These are phyloP conservation scores for Acer negundo DNA, from an alignment of 345 rosid species.

Conservation along the genomic window DNA sequence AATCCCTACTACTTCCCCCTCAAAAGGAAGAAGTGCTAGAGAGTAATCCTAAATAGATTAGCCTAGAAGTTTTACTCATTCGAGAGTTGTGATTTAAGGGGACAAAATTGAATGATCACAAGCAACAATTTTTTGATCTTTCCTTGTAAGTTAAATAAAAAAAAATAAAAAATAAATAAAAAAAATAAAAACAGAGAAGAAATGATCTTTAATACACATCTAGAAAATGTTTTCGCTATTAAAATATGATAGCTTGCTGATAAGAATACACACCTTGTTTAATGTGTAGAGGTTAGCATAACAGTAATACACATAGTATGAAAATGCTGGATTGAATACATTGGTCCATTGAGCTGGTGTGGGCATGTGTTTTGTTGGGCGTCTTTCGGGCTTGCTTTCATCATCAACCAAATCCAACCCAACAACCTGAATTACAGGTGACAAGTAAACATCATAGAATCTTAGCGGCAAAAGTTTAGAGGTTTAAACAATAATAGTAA, in stretches of 20 bases:
- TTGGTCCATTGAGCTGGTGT: constrained; percentile 99
- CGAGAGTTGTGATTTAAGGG: not conserved
- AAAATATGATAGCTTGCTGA: not conserved
- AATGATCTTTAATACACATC: constrained; percentile 3
- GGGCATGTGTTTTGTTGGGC: constrained; percentile 99
- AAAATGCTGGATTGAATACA: constrained; percentile 92
- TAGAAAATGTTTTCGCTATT: not conserved
- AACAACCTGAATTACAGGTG: constrained; percentile 71
- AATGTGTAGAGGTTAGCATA: constrained; percentile 91
- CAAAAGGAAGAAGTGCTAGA: not conserved
- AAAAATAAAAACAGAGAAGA: not conserved
- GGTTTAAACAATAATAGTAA: not conserved
- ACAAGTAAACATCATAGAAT: not conserved
- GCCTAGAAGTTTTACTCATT: constrained; percentile 13
- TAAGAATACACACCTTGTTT: constrained; percentile 65
- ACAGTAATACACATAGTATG: constrained; percentile 93
- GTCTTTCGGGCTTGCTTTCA: constrained; percentile 99
- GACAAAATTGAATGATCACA: not conserved
- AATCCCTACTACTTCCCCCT: not conserved
- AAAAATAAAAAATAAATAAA: no score
- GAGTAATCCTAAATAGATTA: not conserved
- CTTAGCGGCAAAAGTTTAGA: constrained; percentile 1
- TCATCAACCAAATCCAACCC: constrained; percentile 98
- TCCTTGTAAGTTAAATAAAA: not conserved
- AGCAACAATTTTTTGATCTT: not conserved